A percentile compares a stretch with the other conserved stretches of the same genome.
Conservation (phyloP, 2,329 filamentous ascomycete genomes). For the Thielaviopsis cerberus region DNA sequence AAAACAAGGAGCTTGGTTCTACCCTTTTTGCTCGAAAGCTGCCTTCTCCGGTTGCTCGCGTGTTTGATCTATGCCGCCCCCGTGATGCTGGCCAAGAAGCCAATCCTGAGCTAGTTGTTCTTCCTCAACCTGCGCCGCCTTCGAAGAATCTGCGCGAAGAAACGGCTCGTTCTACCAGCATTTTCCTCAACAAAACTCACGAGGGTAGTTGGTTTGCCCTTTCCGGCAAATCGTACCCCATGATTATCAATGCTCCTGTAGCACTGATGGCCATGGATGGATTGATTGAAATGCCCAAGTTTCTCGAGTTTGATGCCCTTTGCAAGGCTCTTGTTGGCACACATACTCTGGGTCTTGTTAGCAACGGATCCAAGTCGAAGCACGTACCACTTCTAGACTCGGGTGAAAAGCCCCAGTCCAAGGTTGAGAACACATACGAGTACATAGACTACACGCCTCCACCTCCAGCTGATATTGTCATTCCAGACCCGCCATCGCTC, state of each 20-base stretch:
- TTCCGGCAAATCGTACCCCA: conserved; percentile 69
- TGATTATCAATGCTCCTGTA: conserved; percentile 50
- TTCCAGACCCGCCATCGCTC: conserved; percentile 23
- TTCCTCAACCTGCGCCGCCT: conserved; percentile 66
- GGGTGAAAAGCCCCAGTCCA: conserved; percentile 14
- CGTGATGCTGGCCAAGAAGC: conserved; percentile 40
- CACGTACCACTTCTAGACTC: conserved; percentile 23
- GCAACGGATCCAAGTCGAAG: conserved; percentile 16
- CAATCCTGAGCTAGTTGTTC: conserved; percentile 60
- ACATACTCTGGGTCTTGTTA: conserved; percentile 37
- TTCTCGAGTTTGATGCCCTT: conserved; percentile 24
- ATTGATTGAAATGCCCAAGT: conserved; percentile 27
- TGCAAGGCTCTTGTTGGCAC: conserved; percentile 51
- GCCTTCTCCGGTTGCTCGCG: conserved; percentile 60
- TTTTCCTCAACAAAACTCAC: conserved; percentile 76
- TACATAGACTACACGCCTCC: conserved; percentile 18
- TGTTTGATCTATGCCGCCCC: conserved; percentile 73
- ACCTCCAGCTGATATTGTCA: conserved; percentile 13
- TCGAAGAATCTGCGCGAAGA: conserved; percentile 29
- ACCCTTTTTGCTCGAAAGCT: conserved; percentile 52
- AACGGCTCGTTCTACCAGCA: conserved; percentile 39
- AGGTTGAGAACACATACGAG: conserved; percentile 16
- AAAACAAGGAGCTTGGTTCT: conserved; percentile 21
- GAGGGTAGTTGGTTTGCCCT: conserved; percentile 86
- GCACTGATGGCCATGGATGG: conserved; percentile 27